Base-by-base conservation (phyloP, 2,329 filamentous ascomycete species). In the Nigrospora oryzae region DNA sequence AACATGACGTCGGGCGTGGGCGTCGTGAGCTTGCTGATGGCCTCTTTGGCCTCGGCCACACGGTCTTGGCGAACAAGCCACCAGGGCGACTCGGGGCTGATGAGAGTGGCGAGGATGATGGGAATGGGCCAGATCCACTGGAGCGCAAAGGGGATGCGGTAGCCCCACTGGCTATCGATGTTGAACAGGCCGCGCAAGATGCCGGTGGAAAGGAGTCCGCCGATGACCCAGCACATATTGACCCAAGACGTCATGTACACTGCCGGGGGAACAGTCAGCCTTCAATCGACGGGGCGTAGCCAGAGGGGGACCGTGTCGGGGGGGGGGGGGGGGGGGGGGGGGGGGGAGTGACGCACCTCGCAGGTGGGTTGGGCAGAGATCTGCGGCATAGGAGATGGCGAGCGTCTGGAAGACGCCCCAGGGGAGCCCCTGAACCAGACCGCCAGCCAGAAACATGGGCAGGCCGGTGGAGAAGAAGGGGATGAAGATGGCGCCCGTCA, bases 321-420 rank as follows among this genome's bases (percentile, higher is more conserved):
- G 23, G 23, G 6, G 5, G 12, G 30, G 19, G 19, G 19, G 19
- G 19, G 19, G n/a, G n/a, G n/a, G 2, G 23, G 8, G 23, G 23
- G 6, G 5, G 12, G 30, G 19, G 19, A 6, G 19, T 4, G 19
- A 14, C 38, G 13, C 42, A 46, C 44, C 44, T 43, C 44, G 35
- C 17, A 46, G 44, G 28, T 46, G 44, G 13, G 44, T 46, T 5
- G 44, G 44, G 36, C 44, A 46, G 17, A 46, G 39, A 35, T 43
- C 46, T 7, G 46, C 46, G 35, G 46, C 46, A 17, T 48, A 48
- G n/a, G 46, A 39, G 4, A 43, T 36, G 12, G 36, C 39, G 3
- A 48, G 36, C 6, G 46, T 46, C 30, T 49, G 47, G 19, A 49
- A 49, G 16, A 49, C 43, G 16, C 47, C 47, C 47, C 47, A 47